A percentile compares a stretch with the other conserved stretches of the same genome.
Conservation (phyloP, 2,329 filamentous ascomycete genomes). For the Botrytis squamosa region DNA sequence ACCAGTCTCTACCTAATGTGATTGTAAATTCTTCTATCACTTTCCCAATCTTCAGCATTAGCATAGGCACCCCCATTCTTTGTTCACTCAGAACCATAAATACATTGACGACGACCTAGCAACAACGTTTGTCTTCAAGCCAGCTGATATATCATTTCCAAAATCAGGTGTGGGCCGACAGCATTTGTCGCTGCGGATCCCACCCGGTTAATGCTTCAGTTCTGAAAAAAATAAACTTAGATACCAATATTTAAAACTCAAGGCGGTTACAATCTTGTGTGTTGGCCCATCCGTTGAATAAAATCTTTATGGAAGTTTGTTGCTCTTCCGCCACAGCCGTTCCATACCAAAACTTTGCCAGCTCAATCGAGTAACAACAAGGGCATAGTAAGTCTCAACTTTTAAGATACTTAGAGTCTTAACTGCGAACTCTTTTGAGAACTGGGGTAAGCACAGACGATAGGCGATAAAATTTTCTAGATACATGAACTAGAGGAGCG, state of each 20-base stretch:
- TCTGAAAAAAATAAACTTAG: neutral
- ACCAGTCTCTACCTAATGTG: neutral
- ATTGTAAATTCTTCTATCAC: neutral
- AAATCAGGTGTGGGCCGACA: neutral
- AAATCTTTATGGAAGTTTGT: neutral
- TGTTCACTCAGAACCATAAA: neutral
- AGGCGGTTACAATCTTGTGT: neutral
- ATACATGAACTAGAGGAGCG: constrained; percentile 15
- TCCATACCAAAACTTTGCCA: neutral
- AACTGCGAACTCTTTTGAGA: constrained; percentile 7
- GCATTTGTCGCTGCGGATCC: neutral
- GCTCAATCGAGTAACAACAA: neutral
- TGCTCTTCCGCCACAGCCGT: constrained; percentile 8
- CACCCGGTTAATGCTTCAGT: constrained; percentile 8
- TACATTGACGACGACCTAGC: neutral
- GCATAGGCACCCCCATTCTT: neutral
- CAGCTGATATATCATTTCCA: neutral
- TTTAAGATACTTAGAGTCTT: neutral
- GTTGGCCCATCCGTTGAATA: neutral
- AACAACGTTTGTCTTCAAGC: neutral
- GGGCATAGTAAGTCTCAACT: neutral
- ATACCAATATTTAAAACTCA: neutral
- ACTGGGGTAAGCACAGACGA: constrained; percentile 16
- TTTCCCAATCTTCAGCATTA: neutral
- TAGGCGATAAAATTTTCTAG: neutral